These are phyloP conservation scores for Apiotrichum sp. DNA, from an alignment of 1,284 basidiomycete genomes.

Conservation along the genomic window DNA sequence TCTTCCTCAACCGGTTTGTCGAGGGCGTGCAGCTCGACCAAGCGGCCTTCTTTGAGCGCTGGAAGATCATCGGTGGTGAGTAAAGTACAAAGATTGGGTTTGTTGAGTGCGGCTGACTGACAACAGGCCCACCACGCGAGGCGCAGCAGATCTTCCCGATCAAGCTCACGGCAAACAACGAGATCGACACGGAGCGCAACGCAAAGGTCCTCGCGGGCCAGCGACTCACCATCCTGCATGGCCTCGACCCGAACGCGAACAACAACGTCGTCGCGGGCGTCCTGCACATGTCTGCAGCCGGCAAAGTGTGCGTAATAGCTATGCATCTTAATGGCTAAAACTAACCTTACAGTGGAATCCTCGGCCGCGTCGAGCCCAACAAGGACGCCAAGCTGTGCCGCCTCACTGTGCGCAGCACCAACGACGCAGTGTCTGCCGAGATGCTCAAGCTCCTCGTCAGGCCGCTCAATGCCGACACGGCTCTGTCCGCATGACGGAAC, in stretches of 20 bases:
- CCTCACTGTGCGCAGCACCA: conserved; percentile 89
- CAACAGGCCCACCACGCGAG: conserved; percentile 67
- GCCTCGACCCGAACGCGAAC: conserved; percentile 74
- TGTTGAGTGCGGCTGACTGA: no score
- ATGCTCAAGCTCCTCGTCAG: conserved; percentile 55
- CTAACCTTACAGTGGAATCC: conserved; percentile 58
- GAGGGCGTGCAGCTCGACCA: conserved; percentile 80
- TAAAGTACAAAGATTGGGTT: not conserved
- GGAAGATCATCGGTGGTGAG: conserved; percentile 88
- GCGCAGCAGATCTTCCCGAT: conserved; percentile 83
- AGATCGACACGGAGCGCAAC: conserved; percentile 68
- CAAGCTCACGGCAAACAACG: conserved; percentile 59
- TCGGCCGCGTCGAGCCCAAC: conserved; percentile 90
- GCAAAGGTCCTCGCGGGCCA: conserved; percentile 70
- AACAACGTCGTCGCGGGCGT: conserved; percentile 82
- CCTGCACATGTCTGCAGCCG: conserved; percentile 74
- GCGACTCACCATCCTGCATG: conserved; percentile 67
- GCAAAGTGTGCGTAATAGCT: conserved; percentile 69
- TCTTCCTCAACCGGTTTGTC: conserved; percentile 84
- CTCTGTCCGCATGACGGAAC: conserved; percentile 3
- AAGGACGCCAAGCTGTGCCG: conserved; percentile 90
- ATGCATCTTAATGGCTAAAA: not conserved
- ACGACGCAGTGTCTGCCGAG: conserved; percentile 80
- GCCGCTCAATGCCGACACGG: conserved; percentile 40
- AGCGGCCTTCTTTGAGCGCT: conserved; percentile 91